These are phyloP conservation scores for Fomitiporia mediterranea DNA, from an alignment of 1,284 basidiomycete genomes.

Conservation along the genomic window DNA sequence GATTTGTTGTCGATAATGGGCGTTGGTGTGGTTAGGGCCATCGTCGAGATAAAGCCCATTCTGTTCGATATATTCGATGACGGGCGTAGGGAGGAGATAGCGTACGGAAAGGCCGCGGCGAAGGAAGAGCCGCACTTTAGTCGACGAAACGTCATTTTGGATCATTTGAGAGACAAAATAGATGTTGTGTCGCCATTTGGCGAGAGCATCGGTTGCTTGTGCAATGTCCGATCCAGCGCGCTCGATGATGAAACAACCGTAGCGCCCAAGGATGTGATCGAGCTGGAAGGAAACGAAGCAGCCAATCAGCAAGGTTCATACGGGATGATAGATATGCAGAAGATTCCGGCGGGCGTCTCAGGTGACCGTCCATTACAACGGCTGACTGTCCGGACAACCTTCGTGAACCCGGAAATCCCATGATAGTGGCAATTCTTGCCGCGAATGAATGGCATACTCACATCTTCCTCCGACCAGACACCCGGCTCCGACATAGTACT, in stretches of 20 bases:
- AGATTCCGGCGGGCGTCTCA: background rate
- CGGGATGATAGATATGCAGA: background rate
- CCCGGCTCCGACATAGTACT: conserved; percentile 99
- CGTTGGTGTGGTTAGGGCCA: conserved; percentile 27
- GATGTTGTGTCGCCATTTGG: conserved; percentile 85
- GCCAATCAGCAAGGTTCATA: conserved; percentile 23
- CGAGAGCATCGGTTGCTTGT: conserved; percentile 70
- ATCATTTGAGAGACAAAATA: conserved; percentile 94
- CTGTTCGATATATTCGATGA: conserved; percentile 93
- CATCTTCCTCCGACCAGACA: conserved; percentile 94
- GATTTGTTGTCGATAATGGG: conserved; percentile 15
- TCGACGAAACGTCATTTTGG: conserved; percentile 97
- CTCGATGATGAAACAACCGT: conserved; percentile 94
- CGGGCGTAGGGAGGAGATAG: conserved; percentile 87
- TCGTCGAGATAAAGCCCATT: conserved; percentile 73
- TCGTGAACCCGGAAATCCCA: background rate
- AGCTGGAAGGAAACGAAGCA: conserved; percentile 52
- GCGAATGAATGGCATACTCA: conserved; percentile 38
- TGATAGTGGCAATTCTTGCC: background rate
- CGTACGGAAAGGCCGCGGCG: conserved; percentile 90
- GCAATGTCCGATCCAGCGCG: conserved; percentile 91
- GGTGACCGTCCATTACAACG: background rate
- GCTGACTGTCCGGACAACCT: background rate
- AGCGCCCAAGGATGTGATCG: conserved; percentile 92
- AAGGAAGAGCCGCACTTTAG: conserved; percentile 90